Evolutionary conservation across 176 grass and related monocot genomes (phyloP), one percentile per base, ranked within the genome.

Genomic region (Bonia amplexicaulis): DNA sequence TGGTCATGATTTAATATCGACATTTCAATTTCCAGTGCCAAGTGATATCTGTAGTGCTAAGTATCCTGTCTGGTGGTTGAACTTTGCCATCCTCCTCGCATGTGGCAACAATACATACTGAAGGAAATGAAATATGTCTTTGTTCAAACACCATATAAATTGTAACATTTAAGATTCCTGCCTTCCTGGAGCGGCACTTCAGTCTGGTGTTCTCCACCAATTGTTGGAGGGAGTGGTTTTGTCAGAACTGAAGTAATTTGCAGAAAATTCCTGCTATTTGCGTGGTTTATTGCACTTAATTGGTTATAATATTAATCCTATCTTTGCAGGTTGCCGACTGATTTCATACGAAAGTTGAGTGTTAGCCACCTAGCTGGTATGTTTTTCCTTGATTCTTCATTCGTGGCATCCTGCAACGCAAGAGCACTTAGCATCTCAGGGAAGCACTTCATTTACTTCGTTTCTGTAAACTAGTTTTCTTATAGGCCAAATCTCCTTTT

Each of bases 301-400:
- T 48, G 47, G 47, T 15, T 48, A 15, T 14, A 53, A 53, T 6
- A 53, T 53, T 53, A 19, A 53, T 53, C 15, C 52, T 60, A 25
- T 61, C 45, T 62, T 37, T 12, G 64, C 73, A 88, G 86, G 73
- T 31, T 72, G 86, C 64, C 44, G 64, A 83, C 48, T 83, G 80
- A 88, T 71, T 37, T n/a, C 58, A 52, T 29, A 5, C 40, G 20
- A 15, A 40, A 60, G 29, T 63, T 42, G 16, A 45, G 29, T 72
- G 15, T n/a, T 19, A 22, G 52, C 9, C 53, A 22, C 25, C 9
- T 45, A 22, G 41, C 69, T 16, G 11, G 41, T 23, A 31, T 46
- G 12, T 13, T 81, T 58, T 42, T 49, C 0, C 12, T 39, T 67
- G 63, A 39, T 80, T 67, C 11, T 80, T 67, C 63, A 80, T 80